Base-by-base conservation (phyloP, 2,329 filamentous ascomycete species). In the Stachybotrys chartarum region DNA sequence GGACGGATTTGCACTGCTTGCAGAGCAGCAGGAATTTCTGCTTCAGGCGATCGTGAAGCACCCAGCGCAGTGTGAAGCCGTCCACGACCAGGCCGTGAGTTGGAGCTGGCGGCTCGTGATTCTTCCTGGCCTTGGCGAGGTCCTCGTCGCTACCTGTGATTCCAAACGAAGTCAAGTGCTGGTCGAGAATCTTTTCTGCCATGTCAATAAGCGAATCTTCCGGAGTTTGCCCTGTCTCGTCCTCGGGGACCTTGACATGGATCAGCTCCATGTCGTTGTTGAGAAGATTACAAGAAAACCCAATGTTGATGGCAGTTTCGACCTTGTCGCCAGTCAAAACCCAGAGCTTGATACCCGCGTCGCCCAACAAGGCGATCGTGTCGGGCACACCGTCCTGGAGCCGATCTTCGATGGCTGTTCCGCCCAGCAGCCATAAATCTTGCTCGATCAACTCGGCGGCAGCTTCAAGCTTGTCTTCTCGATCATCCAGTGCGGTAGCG, bases 271-370 rank as follows among this genome's bases (percentile, higher is more conserved):
- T 97, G 62, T 96, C 90, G 71, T 97, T 99, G 73, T 93, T 91
- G 55, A 99, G 82, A 35, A 99, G 80, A 64, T 99, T 99, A 77
- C 95, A 99, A 11, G 95, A 99, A 73, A 97, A 99, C 3, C 94
- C 94, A 68, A 99, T 99, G 75, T 99, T 99, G 84, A 99, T 99
- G 56, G 95, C 94, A 30, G 94, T 99, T 74, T 99, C 94, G 35
- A 97, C 93, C 73, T 97, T 99, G 79, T 99, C 94, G 60, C 95
- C 94, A 16, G 94, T 99, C 60, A 99, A 77, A 54, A 99, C 94
- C 94, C 94, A 99, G 7, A 99, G 83, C 73, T 99, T 99, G 73
- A 99, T 97, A 69, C 95, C 95, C 54, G 94, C 94, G 66, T 91
- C 85, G 32, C 88, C 93, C 53, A 99, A 84, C 49, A 99, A 76